These are phyloP conservation scores for Calonectria hongkongensis DNA, from an alignment of 2,329 filamentous ascomycete species.

Conservation along the genomic window DNA sequence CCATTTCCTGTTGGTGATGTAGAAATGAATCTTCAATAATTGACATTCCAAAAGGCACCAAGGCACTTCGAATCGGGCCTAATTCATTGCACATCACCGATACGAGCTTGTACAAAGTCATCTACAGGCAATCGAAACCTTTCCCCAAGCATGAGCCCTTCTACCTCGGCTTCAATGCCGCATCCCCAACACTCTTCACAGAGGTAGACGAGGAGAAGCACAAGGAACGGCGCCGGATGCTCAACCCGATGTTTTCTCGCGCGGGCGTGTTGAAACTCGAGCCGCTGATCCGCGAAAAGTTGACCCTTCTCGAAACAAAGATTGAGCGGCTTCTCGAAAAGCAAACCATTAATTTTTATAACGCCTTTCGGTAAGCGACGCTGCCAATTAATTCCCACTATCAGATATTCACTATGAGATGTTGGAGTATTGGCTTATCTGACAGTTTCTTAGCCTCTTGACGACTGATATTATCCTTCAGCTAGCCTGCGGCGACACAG, in stretches of 20 bases:
- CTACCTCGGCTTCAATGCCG: conserved; percentile 7
- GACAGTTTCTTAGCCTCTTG: neutral
- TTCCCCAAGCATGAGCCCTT: neutral
- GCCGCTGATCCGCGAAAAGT: neutral
- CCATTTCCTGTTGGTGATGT: neutral
- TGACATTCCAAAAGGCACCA: neutral
- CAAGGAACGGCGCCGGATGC: neutral
- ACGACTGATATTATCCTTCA: conserved; percentile 14
- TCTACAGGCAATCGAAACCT: conserved; percentile 14
- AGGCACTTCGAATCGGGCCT: conserved; percentile 4
- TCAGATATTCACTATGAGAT: too few species aligned
- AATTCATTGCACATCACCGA: conserved; percentile 15
- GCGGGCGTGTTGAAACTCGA: neutral
- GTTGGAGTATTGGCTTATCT: neutral
- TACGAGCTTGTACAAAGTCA: neutral
- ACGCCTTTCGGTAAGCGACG: neutral
- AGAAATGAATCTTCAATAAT: neutral
- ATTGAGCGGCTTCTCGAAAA: neutral
- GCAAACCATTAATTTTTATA: conserved; percentile 12
- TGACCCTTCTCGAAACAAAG: conserved; percentile 1
- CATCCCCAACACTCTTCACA: conserved; percentile 3
- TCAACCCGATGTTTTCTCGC: conserved; percentile 12
- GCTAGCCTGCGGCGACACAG: neutral
- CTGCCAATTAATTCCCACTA: too few species aligned
- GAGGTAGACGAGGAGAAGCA: neutral